These are phyloP conservation scores for Saccharum spontaneum DNA, from an alignment of 176 grass and related monocot genomes.

Conservation along the genomic window DNA sequence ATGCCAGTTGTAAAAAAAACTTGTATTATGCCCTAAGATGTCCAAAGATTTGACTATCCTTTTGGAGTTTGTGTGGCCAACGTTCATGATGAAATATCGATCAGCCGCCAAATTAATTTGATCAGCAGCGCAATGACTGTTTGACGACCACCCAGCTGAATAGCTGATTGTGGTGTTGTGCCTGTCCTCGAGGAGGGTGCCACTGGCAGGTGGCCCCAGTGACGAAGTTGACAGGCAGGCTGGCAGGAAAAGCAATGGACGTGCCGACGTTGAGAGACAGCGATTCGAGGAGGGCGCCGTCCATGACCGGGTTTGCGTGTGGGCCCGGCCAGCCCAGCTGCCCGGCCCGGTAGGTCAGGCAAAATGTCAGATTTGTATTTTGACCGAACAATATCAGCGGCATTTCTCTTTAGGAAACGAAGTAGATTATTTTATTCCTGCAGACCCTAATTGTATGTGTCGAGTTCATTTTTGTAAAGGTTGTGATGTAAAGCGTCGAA, in stretches of 20 bases:
- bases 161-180: not conserved
- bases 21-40: not conserved
- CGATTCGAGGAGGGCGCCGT: not conserved
- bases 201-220: not conserved
- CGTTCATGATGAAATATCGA: not conserved
- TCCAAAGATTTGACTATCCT: not conserved
- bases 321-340: not conserved
- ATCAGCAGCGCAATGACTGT: not conserved
- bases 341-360: not conserved
- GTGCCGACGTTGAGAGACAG: not conserved
- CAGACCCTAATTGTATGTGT: not conserved
- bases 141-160: not conserved
- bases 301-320: not conserved
- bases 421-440: not conserved
- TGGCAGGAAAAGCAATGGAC: not conserved
- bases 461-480: not conserved
- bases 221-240: not conserved
- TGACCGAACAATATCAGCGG: not conserved
- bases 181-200: not conserved
- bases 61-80: not conserved
- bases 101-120: conserved; percentile 7
- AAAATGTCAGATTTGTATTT: not conserved
- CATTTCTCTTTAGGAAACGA: not conserved
- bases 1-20: not conserved
- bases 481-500: not conserved